Evolutionary conservation across 768 basidiomycete genomes (phyloP), one percentile per base, ranked within the genome.

Genomic region (Naganishia vishniacii): DNA sequence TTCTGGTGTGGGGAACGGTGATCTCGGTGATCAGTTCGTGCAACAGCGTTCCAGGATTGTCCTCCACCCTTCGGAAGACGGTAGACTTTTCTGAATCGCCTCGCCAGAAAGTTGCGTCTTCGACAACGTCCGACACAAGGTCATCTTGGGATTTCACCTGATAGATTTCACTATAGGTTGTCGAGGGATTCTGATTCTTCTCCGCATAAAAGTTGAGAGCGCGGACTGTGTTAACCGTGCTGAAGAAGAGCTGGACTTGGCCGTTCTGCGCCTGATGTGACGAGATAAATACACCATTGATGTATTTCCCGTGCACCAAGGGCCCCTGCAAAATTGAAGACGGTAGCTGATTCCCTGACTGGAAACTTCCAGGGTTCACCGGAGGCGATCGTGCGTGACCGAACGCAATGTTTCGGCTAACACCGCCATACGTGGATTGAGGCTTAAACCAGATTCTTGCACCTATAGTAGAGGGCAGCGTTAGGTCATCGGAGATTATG

Each of bases 11-110:
- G 12, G 82, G 80, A 63, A 88, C 85, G n/a, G 83, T 84, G 70
- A 88, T 87, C 73, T 93, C 89, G 20, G 84, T 83, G 0, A 86
- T 87, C 42, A 94, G 80, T 78, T 94, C 91, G 71, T 63, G 62
- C 48, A 56, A 16, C 20, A 56, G 53, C 37, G 53, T 56, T 20
- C 37, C 32, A 3, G 53, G 32, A 26, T 40, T 56, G 34, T 56
- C 53, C 32, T 56, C 53, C 20, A 62, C 20, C 44, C 47, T 31
- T 23, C 37, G 28, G 37, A 56, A 56, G 11, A 34, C 40, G 15
- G 53, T 3, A 15, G 53, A 41, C 53, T 56, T 56, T 23, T 56
- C 53, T 32, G 37, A 18, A 37, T 56, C 53, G 34, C 53, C 53
- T 20, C 34, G 32, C 53, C 53, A 56, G 23, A 40, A 56, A 34